phyloP scores from a whole-genome alignment of 1,139 yeast genomes.

The Geotrichum klebahnii region DNA sequence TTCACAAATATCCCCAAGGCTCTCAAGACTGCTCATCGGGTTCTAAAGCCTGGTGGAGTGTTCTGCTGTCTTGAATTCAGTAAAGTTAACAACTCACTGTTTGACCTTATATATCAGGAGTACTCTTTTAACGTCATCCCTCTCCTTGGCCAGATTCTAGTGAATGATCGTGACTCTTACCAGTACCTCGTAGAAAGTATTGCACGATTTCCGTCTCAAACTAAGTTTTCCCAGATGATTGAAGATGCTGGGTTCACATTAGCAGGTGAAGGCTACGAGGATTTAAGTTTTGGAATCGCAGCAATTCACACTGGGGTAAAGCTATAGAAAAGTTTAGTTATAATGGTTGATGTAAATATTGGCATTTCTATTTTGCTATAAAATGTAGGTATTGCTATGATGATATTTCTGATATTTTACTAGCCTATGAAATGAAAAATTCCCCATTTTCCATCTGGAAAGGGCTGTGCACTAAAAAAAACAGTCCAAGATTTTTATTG shows the following conservation, averaged over 20 bases:
- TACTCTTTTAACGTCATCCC: constrained; percentile 89
- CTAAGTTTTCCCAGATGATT: constrained; percentile 84
- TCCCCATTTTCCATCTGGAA: too few relatives aligned
- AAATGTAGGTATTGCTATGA: too few relatives aligned
- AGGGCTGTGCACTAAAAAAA: too few relatives aligned
- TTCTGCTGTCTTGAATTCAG: constrained; percentile 95
- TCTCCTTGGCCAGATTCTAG: constrained; percentile 89
- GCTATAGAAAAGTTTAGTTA: constrained; percentile 46
- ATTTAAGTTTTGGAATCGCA: constrained; percentile 93
- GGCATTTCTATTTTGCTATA: too few relatives aligned
- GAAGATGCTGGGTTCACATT: constrained; percentile 91
- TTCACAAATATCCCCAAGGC: constrained; percentile 94
- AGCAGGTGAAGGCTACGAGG: constrained; percentile 88
- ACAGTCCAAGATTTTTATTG: too few relatives aligned
- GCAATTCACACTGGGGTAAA: constrained; percentile 95
- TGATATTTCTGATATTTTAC: too few relatives aligned
- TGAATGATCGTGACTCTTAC: constrained; percentile 91
- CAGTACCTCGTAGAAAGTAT: constrained; percentile 94
- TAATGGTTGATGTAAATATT: too few relatives aligned
- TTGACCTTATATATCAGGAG: constrained; percentile 74
- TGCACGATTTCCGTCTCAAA: constrained; percentile 86
- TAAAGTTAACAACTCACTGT: constrained; percentile 74
- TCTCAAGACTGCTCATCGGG: constrained; percentile 86
- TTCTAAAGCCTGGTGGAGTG: constrained; percentile 94
- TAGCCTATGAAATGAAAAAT: too few relatives aligned